Percentiles rank a stretch among this genome's conserved stretches.
These are phyloP conservation scores for Ophiostoma fasciatum DNA, from an alignment of 2,329 filamentous ascomycete genomes.

Conservation along the genomic window DNA sequence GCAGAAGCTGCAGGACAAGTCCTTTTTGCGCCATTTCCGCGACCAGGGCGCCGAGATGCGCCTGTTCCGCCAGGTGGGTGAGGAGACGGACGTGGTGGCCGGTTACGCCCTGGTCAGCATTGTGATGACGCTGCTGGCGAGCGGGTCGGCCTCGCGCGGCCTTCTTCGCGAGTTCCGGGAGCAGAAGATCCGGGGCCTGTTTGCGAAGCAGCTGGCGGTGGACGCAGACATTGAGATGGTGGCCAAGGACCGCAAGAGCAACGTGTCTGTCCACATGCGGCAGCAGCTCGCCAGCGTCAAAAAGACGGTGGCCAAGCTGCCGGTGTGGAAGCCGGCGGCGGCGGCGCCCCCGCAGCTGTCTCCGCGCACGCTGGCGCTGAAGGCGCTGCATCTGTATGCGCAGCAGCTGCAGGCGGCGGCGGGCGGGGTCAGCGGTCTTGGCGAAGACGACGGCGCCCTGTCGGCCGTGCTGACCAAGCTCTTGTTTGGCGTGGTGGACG, in stretches of 20 bases:
- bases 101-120: conserved; percentile 50
- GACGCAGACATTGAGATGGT: conserved; percentile 42
- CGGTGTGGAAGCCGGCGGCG: conserved; percentile 43
- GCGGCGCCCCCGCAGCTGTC: conserved; percentile 27
- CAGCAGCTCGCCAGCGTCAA: conserved; percentile 40
- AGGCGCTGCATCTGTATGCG: conserved; percentile 44
- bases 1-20: conserved; percentile 43
- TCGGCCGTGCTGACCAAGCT: conserved; percentile 31
- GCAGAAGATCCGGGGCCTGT: conserved; percentile 37
- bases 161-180: conserved; percentile 38
- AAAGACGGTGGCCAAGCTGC: conserved; percentile 32
- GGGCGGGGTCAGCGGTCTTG: conserved; percentile 17
- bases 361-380: conserved; percentile 48
- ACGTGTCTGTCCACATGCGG: conserved; percentile 52
- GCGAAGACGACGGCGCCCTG: conserved; percentile 28
- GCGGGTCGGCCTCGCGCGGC: conserved; percentile 40
- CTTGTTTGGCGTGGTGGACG: conserved; percentile 30
- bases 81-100: conserved; percentile 44
- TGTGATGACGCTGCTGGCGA: conserved; percentile 46
- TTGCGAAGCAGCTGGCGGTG: conserved; percentile 38
- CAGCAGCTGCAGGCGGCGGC: conserved; percentile 33
- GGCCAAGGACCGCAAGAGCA: conserved; percentile 49
- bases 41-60: conserved; percentile 58
- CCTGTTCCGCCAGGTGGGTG: conserved; percentile 46
- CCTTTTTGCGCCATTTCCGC: conserved; percentile 54